Evolutionary conservation across 768 basidiomycete genomes (phyloP).

Genomic region (Lentinula aciculospora): DNA sequence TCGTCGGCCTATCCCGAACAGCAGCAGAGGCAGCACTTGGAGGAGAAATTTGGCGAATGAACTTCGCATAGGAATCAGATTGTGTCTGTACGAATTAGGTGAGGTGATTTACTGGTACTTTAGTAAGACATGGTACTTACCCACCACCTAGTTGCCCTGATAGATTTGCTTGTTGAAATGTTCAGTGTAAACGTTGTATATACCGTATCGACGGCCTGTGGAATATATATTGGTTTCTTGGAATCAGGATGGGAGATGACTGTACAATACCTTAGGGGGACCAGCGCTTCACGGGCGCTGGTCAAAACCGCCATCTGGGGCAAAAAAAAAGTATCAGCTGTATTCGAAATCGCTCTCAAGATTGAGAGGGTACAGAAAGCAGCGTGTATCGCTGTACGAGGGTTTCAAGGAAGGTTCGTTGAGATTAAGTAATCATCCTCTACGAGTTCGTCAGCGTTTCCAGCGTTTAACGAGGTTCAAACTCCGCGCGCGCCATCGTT

Average conservation of each 20-base stretch:
- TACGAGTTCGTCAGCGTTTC: not conserved
- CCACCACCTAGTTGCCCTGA: not conserved
- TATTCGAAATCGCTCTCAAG: not conserved
- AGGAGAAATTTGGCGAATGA: not conserved
- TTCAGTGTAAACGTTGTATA: not conserved
- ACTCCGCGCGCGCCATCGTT: not conserved
- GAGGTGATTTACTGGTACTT: not conserved
- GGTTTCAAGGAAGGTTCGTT: not conserved
- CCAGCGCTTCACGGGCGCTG: not conserved
- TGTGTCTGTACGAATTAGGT: not conserved
- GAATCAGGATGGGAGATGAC: not conserved
- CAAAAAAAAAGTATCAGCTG: not conserved
- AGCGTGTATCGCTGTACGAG: not conserved
- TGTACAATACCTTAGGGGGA: not conserved
- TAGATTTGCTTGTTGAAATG: not conserved
- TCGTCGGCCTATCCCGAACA: not conserved
- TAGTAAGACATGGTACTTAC: not conserved
- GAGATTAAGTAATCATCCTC: not conserved
- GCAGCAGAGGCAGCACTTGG: not conserved
- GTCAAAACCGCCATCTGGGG: not conserved
- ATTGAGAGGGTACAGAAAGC: not conserved
- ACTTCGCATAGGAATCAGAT: not conserved
- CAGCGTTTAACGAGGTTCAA: not conserved
- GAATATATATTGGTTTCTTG: not conserved
- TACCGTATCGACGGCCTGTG: not conserved